Base-by-base conservation (phyloP, 2,329 filamentous ascomycete genomes). In the Aspergillus pseudonomiae region DNA sequence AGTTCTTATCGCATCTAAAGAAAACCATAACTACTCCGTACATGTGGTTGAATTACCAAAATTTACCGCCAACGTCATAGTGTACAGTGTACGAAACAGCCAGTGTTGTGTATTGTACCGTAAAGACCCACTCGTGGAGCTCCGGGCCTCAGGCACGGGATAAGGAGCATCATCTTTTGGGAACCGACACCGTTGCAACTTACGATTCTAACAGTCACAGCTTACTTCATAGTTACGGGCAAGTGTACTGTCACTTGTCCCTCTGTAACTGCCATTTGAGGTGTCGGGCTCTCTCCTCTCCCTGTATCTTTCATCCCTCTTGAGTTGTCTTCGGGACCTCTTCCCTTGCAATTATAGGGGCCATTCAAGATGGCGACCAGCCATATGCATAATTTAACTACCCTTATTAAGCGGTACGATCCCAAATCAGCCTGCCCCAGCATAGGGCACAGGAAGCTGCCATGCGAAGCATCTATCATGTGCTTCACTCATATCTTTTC, bases 341-440 rank as follows among this genome's bases (percentile, higher is more conserved):
- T 62, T 65, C 65, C 24, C 65, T 68, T 67, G 59, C 61, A 52
- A 61, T 16, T 28, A 43, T 30, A 64, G 58, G 63, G 65, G 59
- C 60, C 62, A 41, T 61, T 62, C 68, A 76, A 70, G 61, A 94
- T 94, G 91, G 87, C 90, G 69, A 82, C 88, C 67, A 91, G 86
- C 81, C 92, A 93, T 74, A 97, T 98, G 93, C 90, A 98, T 81
- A 98, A 97, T 78, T 83, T 99, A 67, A 96, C 93, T 41, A 99
- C 95, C 60, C 88, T 99, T 74, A 97, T 99, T 83, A 99, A 99
- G 87, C 89, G 95, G 95, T 98, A 87, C 73, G 87, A 81, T 16
- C 26, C 54, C 28, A 26, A 7, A 30, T 59, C 34, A 28, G 14
- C n/a, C 7, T 55, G 21, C 32, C 11, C 6, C 34, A 24, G 21